These are phyloP conservation scores for Dictyostelium capitatum DNA, from an alignment of 78 protist genomes.

Conservation along the genomic window DNA sequence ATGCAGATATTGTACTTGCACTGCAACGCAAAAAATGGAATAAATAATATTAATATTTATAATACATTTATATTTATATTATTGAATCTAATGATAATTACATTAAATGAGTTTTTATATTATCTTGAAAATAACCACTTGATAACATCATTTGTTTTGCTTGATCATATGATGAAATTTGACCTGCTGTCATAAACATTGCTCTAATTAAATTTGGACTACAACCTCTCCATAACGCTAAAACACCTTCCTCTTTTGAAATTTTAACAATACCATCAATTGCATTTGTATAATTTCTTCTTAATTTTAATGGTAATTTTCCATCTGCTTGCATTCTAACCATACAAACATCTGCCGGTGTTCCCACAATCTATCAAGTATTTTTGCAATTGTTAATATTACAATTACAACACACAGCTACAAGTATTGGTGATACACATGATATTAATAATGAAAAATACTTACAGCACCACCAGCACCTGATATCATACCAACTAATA, in stretches of 20 bases:
- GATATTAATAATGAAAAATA: background rate
- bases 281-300: slow-evolving; percentile 89
- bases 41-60: slow-evolving; percentile 4
- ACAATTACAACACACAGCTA: too few relatives aligned
- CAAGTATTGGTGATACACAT: too few relatives aligned
- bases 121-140: slow-evolving; percentile 64
- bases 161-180: slow-evolving; percentile 81
- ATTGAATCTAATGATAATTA: background rate
- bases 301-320: slow-evolving; percentile 75
- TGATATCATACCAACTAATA: slow-evolving; percentile 64
- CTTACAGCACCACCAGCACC: slow-evolving; percentile 85
- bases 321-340: slow-evolving; percentile 89
- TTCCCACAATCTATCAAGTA: slow-evolving; percentile 74
- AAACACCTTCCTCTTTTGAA: slow-evolving; percentile 84
- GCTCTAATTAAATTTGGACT: slow-evolving; percentile 77
- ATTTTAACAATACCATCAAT: slow-evolving; percentile 87
- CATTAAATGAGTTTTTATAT: slow-evolving; percentile 61
- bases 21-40: slow-evolving; percentile 5
- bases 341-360: slow-evolving; percentile 83
- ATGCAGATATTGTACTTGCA: slow-evolving; percentile 79
- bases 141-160: slow-evolving; percentile 76
- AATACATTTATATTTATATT: background rate
- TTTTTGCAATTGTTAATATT: background rate
- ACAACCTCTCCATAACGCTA: slow-evolving; percentile 73
- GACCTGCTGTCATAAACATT: slow-evolving; percentile 89